A percentile compares a stretch with the other conserved stretches of the same genome.
Conservation (phyloP, 2,329 filamentous ascomycete genomes). For the Aspergillus sclerotialis region DNA sequence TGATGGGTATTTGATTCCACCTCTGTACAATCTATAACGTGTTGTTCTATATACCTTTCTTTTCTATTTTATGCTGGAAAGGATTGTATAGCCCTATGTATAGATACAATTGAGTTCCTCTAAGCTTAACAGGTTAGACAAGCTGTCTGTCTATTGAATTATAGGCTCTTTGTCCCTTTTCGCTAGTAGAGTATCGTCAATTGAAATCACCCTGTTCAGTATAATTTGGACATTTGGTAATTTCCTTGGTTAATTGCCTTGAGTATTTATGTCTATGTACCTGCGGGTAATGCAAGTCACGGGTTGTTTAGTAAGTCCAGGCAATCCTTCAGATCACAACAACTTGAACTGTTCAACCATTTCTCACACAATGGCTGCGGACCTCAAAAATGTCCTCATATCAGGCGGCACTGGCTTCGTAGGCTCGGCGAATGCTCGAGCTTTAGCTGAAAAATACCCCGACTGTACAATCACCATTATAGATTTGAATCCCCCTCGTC, state of each 20-base stretch:
- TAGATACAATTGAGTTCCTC: conserved; percentile 1
- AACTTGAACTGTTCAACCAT: too few relatives aligned
- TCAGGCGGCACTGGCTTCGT: conserved; percentile 36
- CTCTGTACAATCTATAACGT: conserved; percentile 31
- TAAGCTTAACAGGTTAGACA: background rate
- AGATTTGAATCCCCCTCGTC: conserved; percentile 24
- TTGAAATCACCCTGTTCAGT: too few relatives aligned
- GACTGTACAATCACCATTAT: conserved; percentile 30
- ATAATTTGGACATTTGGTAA: too few relatives aligned
- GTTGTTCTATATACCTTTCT: conserved; percentile 9
- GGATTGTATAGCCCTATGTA: too few relatives aligned
- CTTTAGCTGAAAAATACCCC: conserved; percentile 30
- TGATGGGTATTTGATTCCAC: conserved; percentile 23
- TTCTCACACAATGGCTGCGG: conserved; percentile 9
- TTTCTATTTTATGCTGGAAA: background rate
- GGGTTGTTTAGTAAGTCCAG: too few relatives aligned
- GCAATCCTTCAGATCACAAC: too few relatives aligned
- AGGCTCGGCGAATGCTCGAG: conserved; percentile 31
- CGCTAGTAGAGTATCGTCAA: too few relatives aligned
- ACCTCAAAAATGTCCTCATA: conserved; percentile 24
- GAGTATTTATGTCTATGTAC: too few relatives aligned
- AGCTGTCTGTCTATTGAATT: too few relatives aligned
- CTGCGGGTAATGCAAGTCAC: too few relatives aligned
- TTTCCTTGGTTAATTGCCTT: too few relatives aligned
- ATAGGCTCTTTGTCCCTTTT: too few relatives aligned